Base-by-base conservation (phyloP, 1,284 basidiomycete species). In the Moniliella sp. region DNA sequence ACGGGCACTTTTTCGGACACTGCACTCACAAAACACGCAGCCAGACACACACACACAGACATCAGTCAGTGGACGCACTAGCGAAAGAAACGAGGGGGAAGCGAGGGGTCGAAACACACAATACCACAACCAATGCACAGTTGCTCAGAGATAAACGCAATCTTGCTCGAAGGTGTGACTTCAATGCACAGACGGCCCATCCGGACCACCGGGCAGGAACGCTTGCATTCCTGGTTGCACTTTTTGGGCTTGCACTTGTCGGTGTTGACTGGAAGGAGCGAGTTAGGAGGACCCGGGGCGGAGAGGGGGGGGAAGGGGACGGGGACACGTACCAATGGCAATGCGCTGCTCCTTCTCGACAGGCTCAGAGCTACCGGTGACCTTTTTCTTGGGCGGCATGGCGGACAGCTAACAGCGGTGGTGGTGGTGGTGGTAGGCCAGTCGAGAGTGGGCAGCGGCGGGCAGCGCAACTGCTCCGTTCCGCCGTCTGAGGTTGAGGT, bases 61-160 rank as follows among this genome's bases (percentile, higher is more conserved):
- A 27, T 11, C 13, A 30, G 23, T 15, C 11, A n/a, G n/a, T n/a
- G n/a, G n/a, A n/a, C n/a, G n/a, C n/a, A n/a, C n/a, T n/a, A n/a
- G n/a, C n/a, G n/a, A n/a, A n/a, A n/a, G n/a, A n/a, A n/a, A n/a
- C n/a, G n/a, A n/a, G n/a, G n/a, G n/a, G n/a, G n/a, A n/a, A n/a
- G n/a, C n/a, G n/a, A 26, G 12, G 26, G n/a, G 7, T n/a, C n/a
- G n/a, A 12, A 18, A 34, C 32, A 17, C 15, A 28, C 30, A 33
- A 59, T 59, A 57, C 56, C 56, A 42, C 56, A 59, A 21, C 56
- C 56, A 27, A 59, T 59, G 43, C 56, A 59, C 17, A 59, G 48
- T 12, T 51, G 43, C 37, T 59, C 56, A 12, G 46, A 49, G 39
- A 59, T 51, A 31, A 54, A 53, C 19, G 56, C 55, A 30, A 57